Evolutionary conservation across 2,329 filamentous ascomycete species (phyloP).

Genomic region (Calonectria pauciramosa): DNA sequence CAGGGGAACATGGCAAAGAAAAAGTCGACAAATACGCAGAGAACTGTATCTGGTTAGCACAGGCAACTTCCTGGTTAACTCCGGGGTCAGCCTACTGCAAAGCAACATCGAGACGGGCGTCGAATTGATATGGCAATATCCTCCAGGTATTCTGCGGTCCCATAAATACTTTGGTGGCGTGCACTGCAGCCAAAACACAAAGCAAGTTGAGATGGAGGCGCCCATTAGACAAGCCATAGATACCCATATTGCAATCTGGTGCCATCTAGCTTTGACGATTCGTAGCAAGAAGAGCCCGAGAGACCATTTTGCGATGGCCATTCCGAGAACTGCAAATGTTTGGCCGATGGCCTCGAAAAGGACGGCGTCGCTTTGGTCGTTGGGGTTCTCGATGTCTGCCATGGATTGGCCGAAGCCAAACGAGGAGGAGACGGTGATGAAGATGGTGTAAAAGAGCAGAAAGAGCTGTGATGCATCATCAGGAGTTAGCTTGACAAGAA

Average conservation of each 20-base stretch:
- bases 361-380: slow-evolving; percentile 42
- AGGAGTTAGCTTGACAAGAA: not conserved
- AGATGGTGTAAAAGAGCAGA: slow-evolving; percentile 50
- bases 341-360: slow-evolving; percentile 51
- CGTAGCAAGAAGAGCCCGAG: slow-evolving; percentile 56
- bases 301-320: slow-evolving; percentile 55
- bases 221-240: slow-evolving; percentile 41
- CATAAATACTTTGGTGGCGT: slow-evolving; percentile 37
- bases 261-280: slow-evolving; percentile 50
- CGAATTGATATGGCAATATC: slow-evolving; percentile 34
- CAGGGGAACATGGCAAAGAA: slow-evolving; percentile 58
- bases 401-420: slow-evolving; percentile 54
- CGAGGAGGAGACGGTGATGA: slow-evolving; percentile 46
- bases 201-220: slow-evolving; percentile 32
- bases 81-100: slow-evolving; percentile 30
- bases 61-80: rapidly evolving
- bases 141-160: slow-evolving; percentile 32
- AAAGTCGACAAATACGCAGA: slow-evolving; percentile 53
- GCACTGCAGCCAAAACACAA: slow-evolving; percentile 37
- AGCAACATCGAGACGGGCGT: slow-evolving; percentile 37
- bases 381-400: slow-evolving; percentile 34
- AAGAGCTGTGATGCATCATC: slow-evolving; percentile 26
- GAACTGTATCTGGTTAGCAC: slow-evolving; percentile 24
- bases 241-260: slow-evolving; percentile 53
- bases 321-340: slow-evolving; percentile 54